phyloP scores from a whole-genome alignment of 2,329 filamentous ascomycete genomes.

The Fusarium continuum region DNA sequence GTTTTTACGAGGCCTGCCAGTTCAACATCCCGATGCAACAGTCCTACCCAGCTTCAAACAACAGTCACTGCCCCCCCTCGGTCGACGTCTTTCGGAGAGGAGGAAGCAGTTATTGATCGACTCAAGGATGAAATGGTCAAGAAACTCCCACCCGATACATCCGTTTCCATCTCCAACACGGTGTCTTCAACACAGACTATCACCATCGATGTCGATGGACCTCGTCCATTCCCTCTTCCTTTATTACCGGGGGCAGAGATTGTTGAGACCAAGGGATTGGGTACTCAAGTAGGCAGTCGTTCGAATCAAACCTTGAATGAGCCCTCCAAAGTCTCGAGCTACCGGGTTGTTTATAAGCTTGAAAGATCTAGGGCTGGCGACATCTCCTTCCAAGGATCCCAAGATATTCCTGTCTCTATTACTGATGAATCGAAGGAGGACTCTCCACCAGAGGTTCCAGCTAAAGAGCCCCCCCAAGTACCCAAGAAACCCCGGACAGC shows the following conservation, averaged over 20 bases:
- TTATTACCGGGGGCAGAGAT: conserved; percentile 68
- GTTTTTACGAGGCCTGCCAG: conserved; percentile 1
- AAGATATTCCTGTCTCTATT: conserved; percentile 41
- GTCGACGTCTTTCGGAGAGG: conserved; percentile 39
- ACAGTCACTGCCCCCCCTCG: neutral
- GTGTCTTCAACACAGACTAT: conserved; percentile 70
- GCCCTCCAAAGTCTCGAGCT: conserved; percentile 48
- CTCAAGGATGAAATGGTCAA: conserved; percentile 64
- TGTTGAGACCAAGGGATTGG: conserved; percentile 59
- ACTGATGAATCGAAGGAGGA: conserved; percentile 44
- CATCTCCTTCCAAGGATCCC: conserved; percentile 51
- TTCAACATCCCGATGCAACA: neutral
- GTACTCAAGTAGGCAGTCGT: conserved; percentile 11
- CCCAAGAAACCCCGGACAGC: conserved; percentile 17
- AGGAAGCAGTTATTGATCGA: conserved; percentile 54
- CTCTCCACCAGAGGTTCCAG: neutral
- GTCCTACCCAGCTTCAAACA: neutral
- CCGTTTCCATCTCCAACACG: conserved; percentile 68
- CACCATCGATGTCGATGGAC: conserved; percentile 69
- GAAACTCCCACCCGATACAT: conserved; percentile 63
- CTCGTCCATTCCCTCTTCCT: conserved; percentile 59
- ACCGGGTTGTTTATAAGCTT: conserved; percentile 68
- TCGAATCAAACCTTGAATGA: conserved; percentile 31
- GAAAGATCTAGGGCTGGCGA: conserved; percentile 61
- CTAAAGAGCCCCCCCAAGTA: conserved; percentile 19